Conservation (phyloP, 2,329 filamentous ascomycete species). For the Fusarium haematococcum region DNA sequence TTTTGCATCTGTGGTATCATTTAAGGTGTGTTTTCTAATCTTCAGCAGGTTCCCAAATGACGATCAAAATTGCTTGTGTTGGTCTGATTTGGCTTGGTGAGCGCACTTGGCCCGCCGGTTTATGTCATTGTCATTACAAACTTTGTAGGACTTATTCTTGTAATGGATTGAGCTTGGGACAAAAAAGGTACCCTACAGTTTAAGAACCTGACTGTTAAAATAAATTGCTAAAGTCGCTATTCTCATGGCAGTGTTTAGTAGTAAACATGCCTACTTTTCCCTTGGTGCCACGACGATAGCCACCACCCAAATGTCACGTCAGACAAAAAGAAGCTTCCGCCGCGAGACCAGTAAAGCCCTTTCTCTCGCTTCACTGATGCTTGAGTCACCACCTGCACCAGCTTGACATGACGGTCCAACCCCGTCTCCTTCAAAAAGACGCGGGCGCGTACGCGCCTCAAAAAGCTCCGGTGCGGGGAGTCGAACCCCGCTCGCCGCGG, state of each 20-base stretch:
- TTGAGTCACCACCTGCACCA: background rate
- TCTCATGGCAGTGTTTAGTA: background rate
- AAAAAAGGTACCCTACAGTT: background rate
- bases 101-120: background rate
- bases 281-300: background rate
- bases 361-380: no score
- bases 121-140: no score
- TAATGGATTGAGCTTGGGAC: background rate
- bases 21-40: fast-evolving
- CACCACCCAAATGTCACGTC: background rate
- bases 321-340: background rate
- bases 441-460: background rate
- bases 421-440: background rate
- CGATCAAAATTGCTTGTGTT: background rate
- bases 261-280: background rate
- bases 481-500: slow-evolving; percentile 7
- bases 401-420: background rate
- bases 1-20: background rate
- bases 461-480: slow-evolving; percentile 4
- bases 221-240: no score
- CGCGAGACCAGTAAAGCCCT: background rate
- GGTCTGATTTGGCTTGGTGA: no score
- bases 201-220: background rate
- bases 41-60: background rate
- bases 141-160: background rate